Evolutionary conservation across 2,329 filamentous ascomycete species (phyloP).

Genomic region (Beauveria rudraprayagi): DNA sequence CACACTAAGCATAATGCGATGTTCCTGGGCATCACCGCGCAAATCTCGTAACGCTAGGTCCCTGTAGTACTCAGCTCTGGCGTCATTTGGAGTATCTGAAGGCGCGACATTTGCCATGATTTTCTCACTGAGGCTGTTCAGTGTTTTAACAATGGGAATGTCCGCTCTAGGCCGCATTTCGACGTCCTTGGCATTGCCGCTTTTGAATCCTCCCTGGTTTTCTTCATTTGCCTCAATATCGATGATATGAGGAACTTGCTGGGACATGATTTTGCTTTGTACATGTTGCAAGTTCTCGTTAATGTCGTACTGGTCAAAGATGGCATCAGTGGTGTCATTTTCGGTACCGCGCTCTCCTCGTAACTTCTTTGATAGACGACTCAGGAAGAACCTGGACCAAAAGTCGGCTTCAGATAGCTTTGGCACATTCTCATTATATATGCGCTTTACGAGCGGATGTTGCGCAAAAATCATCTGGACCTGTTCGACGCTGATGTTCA

Average conservation of each 20-base stretch:
- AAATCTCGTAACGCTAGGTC: conserved; percentile 75
- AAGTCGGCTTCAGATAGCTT: conserved; percentile 73
- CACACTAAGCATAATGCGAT: conserved; percentile 76
- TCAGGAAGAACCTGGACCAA: conserved; percentile 92
- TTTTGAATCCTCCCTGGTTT: conserved; percentile 74
- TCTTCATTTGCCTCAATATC: conserved; percentile 92
- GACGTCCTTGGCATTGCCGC: conserved; percentile 78
- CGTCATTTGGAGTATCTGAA: conserved; percentile 59
- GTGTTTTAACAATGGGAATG: conserved; percentile 77
- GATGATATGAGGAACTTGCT: conserved; percentile 78
- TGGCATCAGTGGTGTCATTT: conserved; percentile 63
- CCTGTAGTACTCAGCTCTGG: conserved; percentile 61
- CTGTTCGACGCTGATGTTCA: conserved; percentile 85
- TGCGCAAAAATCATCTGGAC: conserved; percentile 89
- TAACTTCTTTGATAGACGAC: conserved; percentile 80
- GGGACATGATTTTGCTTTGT: conserved; percentile 46
- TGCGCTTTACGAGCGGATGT: conserved; percentile 79
- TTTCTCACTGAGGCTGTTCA: conserved; percentile 89
- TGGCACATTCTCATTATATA: conserved; percentile 90
- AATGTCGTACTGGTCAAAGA: conserved; percentile 81
- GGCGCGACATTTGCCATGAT: conserved; percentile 83
- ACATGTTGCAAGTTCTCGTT: conserved; percentile 54
- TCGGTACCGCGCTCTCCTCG: conserved; percentile 82
- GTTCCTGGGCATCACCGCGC: conserved; percentile 62
- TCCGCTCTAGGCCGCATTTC: conserved; percentile 82